Conservation (phyloP, 805 yeast species). For the Saturnispora halmiae region DNA sequence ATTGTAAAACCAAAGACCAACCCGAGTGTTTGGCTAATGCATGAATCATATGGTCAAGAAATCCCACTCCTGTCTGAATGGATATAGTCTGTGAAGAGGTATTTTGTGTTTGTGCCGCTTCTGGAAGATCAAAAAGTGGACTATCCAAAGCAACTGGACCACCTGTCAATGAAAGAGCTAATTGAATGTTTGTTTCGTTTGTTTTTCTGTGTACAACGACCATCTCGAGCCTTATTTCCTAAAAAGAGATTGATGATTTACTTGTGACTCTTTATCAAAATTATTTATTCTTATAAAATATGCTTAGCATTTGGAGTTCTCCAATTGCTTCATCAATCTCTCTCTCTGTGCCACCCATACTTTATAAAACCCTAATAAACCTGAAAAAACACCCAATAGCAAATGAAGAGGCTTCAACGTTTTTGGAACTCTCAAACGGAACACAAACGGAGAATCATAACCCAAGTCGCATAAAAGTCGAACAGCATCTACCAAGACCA, state of each 20-base stretch:
- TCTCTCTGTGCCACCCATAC: constrained; percentile 24
- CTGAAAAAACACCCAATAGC: constrained; percentile 28
- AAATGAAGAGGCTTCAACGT: constrained; percentile 22
- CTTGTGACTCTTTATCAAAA: no score
- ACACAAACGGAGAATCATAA: constrained; percentile 40
- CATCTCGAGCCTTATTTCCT: no score
- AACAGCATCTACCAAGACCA: constrained; percentile 33
- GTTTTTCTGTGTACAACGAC: constrained; percentile 62
- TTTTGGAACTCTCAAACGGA: constrained; percentile 27
- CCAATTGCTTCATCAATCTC: constrained; percentile 14
- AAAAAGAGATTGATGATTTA: no score
- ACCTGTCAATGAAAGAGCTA: constrained; percentile 77
- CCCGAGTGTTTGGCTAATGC: constrained; percentile 96
- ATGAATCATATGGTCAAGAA: constrained; percentile 94
- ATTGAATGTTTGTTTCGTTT: constrained; percentile 88
- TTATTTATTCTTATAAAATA: background rate
- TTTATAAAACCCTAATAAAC: constrained; percentile 24
- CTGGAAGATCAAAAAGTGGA: constrained; percentile 45
- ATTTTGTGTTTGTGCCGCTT: constrained; percentile 17
- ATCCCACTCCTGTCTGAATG: constrained; percentile 89
- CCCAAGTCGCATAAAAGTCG: constrained; percentile 38
- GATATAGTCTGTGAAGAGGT: constrained; percentile 68
- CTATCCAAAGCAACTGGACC: constrained; percentile 51
- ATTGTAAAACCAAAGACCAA: constrained; percentile 84
- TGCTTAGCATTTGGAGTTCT: background rate